Conservation (phyloP, 441 rosid genomes). For the Gossypium trilobum region DNA sequence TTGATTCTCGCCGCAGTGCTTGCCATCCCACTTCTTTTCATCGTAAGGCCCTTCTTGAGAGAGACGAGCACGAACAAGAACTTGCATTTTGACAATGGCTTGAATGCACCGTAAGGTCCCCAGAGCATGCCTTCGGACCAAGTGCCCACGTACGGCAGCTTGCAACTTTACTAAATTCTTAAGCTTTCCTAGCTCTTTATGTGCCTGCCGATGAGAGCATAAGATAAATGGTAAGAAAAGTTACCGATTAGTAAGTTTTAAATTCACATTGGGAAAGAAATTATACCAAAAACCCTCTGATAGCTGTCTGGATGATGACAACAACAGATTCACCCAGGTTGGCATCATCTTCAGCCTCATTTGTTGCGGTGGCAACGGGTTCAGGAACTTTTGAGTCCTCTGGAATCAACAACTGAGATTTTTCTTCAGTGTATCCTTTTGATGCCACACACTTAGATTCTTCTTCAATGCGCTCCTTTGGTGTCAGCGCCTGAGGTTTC, state of each 20-base stretch:
- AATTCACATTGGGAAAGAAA: neutral
- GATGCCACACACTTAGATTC: neutral
- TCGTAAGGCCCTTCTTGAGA: slow-evolving; percentile 21
- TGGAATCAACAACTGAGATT: neutral
- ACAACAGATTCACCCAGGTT: slow-evolving; percentile 13
- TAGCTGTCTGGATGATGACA: slow-evolving; percentile 16
- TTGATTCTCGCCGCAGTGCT: neutral
- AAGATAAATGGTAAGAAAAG: slow-evolving; percentile 14
- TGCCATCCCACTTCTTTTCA: slow-evolving; percentile 5
- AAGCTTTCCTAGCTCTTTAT: slow-evolving; percentile 49
- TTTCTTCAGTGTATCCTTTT: neutral
- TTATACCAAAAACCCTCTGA: slow-evolving; percentile 16
- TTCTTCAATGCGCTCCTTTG: neutral
- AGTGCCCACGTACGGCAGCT: slow-evolving; percentile 82
- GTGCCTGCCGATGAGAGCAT: slow-evolving; percentile 38
- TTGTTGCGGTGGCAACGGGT: neutral
- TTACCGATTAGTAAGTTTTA: neutral
- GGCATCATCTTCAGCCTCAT: slow-evolving; percentile 1
- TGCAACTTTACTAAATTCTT: slow-evolving; percentile 75
- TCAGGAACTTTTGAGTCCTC: neutral
- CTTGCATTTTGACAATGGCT: slow-evolving; percentile 83
- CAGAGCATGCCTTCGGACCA: slow-evolving; percentile 77
- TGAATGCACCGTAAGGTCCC: slow-evolving; percentile 79
- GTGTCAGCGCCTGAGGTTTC: neutral
- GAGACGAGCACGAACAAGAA: slow-evolving; percentile 58